Base-by-base conservation (phyloP, 345 rosid species). In the Litchi chinensis region DNA sequence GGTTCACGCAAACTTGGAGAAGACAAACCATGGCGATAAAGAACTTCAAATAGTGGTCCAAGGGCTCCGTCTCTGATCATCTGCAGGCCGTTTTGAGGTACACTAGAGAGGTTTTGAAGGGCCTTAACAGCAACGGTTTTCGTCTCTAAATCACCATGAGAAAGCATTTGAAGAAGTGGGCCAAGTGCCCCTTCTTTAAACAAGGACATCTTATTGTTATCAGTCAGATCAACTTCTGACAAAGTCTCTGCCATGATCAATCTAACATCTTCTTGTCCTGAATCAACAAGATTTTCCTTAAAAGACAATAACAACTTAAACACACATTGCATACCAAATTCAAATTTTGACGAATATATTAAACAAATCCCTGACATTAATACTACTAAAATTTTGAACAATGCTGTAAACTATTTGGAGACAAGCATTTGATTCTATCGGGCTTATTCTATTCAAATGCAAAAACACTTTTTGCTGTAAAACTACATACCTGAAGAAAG, bases 21-120 rank as follows among this genome's bases (percentile, higher is more conserved):
- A 10, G 76, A 79, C 69, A 82, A 79, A 76, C 82, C 68, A 73
- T 82, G 82, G n/a, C 77, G 75, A 71, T 82, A 79, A 41, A 82
- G 82, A 60, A 82, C 74, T 75, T 82, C 79, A 59, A 79, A 79
- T 43, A 82, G 54, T 40, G 85, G 71, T 71, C 65, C 74, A 65
- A 71, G 37, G 12, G 85, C 85, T 37, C 82, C 79, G 65, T 71
- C 77, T 71, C 60, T 65, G 26, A 75, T 79, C 82, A 82, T 79
- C 79, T 65, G 82, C 26, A 79, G 76, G 65, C 85, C 82, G 75
- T 75, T 78, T 82, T 75, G 70, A 4, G 82, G 74, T 64, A 79
- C 24, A 70, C 41, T 71, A 59, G 82, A 82, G 40, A 75, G 85
- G 76, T 79, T 79, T 19, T 75, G 62, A 32, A 79, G 79, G 75